These are phyloP conservation scores for Lactarius pseudohatsudake DNA, from an alignment of 768 basidiomycete genomes.

Conservation along the genomic window DNA sequence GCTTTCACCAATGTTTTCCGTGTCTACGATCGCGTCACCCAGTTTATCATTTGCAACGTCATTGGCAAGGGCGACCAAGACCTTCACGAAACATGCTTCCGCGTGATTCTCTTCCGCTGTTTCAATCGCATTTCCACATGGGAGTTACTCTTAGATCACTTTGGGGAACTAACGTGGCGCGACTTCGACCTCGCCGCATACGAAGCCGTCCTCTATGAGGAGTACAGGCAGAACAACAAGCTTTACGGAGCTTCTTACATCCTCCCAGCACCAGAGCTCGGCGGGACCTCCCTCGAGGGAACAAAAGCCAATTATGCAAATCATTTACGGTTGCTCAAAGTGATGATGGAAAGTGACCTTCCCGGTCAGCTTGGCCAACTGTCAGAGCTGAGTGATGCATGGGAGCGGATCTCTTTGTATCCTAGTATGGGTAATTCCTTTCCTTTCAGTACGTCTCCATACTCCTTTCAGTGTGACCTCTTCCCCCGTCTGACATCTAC, in stretches of 20 bases:
- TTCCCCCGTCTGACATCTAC: slow-evolving; percentile 14
- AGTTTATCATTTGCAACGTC: slow-evolving; percentile 67
- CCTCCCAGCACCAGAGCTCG: slow-evolving; percentile 64
- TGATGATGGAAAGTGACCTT: slow-evolving; percentile 54
- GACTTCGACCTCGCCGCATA: slow-evolving; percentile 56
- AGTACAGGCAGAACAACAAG: slow-evolving; percentile 39
- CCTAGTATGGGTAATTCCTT: slow-evolving; percentile 75
- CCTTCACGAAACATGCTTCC: slow-evolving; percentile 64
- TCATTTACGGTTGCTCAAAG: slow-evolving; percentile 54
- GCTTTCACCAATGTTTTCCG: slow-evolving; percentile 77
- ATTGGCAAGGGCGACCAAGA: slow-evolving; percentile 65
- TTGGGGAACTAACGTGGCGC: slow-evolving; percentile 63
- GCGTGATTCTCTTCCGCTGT: slow-evolving; percentile 66
- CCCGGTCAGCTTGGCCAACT: slow-evolving; percentile 49
- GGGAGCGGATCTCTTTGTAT: slow-evolving; percentile 52
- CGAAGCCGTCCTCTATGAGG: slow-evolving; percentile 47
- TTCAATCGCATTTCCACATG: slow-evolving; percentile 76
- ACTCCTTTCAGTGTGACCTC: neutral
- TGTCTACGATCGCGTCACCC: slow-evolving; percentile 66
- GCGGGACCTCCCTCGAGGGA: slow-evolving; percentile 32
- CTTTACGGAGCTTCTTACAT: slow-evolving; percentile 74
- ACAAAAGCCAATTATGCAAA: slow-evolving; percentile 48
- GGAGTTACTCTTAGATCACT: slow-evolving; percentile 51
- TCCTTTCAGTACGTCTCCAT: slow-evolving; percentile 52
- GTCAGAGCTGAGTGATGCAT: slow-evolving; percentile 62